Base-by-base conservation (phyloP, 352 stramenopile genomes). In the Phytophthora multivora region DNA sequence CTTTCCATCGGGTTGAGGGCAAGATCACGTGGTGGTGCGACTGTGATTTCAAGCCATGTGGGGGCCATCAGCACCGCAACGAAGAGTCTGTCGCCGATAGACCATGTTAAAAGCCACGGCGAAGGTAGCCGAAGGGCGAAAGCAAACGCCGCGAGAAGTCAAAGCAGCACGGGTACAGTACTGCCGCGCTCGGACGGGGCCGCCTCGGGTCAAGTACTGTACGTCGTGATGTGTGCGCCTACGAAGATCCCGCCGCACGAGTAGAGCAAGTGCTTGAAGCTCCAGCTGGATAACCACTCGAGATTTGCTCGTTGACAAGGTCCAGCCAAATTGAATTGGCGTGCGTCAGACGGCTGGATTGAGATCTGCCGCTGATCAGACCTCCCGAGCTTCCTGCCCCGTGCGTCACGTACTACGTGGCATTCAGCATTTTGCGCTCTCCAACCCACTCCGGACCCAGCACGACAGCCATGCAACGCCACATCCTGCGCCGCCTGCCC, bases 391-490 rank as follows among this genome's bases (percentile, higher is more conserved):
- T 53, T 35, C 46, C 4, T 51, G 21, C 21, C 21, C 21, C 21
- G n/a, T n/a, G n/a, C n/a, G n/a, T n/a, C n/a, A n/a, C 21, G 59
- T 46, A 33, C 28, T 46, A 33, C 28, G 28, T 33, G 28, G 0
- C 63, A 71, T 71, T 67, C 50, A 48, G 51, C 56, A 56, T 62
- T 63, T 67, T 51, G 30, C 57, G 36, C 26, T 19, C 51, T 28
- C 30, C 28, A 53, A n/a, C 28, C 60, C 38, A 63, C 43, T 50
- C 12, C 49, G 35, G 30, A 59, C 53, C 48, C 19, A 47, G 25
- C 43, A 53, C 30, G 25, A 51, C 19, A 56, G 33, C 49, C 55
- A 83, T 85, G 75, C 72, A 82, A 56, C 71, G 73, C 52, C 66
- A 77, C 30, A 56, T 78, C 15, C 63, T 84, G 40, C 75, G 75